These are phyloP conservation scores for Mycena crocata DNA, from an alignment of 768 basidiomycete genomes.

Conservation along the genomic window DNA sequence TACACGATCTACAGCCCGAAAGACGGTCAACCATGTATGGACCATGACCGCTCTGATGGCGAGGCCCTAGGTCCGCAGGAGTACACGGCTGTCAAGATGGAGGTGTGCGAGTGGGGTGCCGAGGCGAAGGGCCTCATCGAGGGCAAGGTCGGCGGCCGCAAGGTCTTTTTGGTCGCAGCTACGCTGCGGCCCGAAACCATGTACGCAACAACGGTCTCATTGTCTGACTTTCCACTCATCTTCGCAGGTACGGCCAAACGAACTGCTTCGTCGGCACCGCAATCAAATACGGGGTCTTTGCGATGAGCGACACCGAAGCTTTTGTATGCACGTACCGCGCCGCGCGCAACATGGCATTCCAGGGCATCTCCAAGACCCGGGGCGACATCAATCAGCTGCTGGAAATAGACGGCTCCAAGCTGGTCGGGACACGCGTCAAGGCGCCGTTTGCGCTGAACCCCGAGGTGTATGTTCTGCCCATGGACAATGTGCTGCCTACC, in stretches of 20 bases:
- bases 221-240: constrained; percentile 2
- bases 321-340: constrained; percentile 91
- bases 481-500: constrained; percentile 97
- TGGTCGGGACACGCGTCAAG: constrained; percentile 90
- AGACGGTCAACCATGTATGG: constrained; percentile 99
- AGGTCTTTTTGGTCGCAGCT: constrained; percentile 94
- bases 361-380: constrained; percentile 80
- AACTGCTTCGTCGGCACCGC: constrained; percentile 95
- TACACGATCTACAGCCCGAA: constrained; percentile 99
- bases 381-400: constrained; percentile 80
- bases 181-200: constrained; percentile 97
- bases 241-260: constrained; percentile 91
- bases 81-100: constrained; percentile 95
- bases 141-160: constrained; percentile 78
- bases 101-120: constrained; percentile 86
- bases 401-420: constrained; percentile 81
- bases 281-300: constrained; percentile 94
- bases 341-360: constrained; percentile 98
- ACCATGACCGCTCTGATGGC: constrained; percentile 96
- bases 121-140: constrained; percentile 73
- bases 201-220: constrained; percentile 55
- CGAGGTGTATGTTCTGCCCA: constrained; percentile 96
- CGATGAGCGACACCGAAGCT: constrained; percentile 87
- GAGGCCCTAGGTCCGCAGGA: constrained; percentile 96
- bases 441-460: constrained; percentile 87